Evolutionary conservation across 345 rosid species (phyloP).

Genomic region (Bruguiera parviflora): DNA sequence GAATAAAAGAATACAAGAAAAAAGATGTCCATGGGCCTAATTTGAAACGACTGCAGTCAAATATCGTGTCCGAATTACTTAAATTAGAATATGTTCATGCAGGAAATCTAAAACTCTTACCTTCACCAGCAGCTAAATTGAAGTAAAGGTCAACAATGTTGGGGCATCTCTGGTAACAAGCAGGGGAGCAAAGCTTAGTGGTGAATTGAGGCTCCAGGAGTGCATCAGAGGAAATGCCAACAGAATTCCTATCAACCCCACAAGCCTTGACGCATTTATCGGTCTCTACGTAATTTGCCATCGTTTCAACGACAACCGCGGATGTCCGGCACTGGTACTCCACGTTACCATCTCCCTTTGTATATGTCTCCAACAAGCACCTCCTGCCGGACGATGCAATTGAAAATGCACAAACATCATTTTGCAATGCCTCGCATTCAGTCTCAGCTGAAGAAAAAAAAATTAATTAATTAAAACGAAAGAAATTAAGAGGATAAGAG

Average conservation of each 20-base stretch:
- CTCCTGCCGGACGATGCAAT: slow-evolving; percentile 75
- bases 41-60: too few relatives aligned
- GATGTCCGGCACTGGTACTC: slow-evolving; percentile 83
- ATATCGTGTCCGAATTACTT: not conserved
- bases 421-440: slow-evolving; percentile 65
- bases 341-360: slow-evolving; percentile 29
- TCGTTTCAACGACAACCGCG: slow-evolving; percentile 67
- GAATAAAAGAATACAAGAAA: too few relatives aligned
- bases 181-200: slow-evolving; percentile 71
- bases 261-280: slow-evolving; percentile 71
- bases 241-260: slow-evolving; percentile 72
- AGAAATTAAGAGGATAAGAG: not conserved
- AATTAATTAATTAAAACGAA: too few relatives aligned
- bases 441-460: slow-evolving; percentile 42
- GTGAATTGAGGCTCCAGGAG: slow-evolving; percentile 77
- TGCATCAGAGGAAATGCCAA: slow-evolving; percentile 91
- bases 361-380: slow-evolving; percentile 65
- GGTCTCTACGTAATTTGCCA: slow-evolving; percentile 69
- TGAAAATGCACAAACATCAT: slow-evolving; percentile 64
- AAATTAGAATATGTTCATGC: not conserved
- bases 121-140: slow-evolving; percentile 97
- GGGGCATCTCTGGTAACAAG: slow-evolving; percentile 70
- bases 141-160: slow-evolving; percentile 91
- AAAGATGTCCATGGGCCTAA: too few relatives aligned
- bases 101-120: slow-evolving; percentile 26